Evolutionary conservation across 176 grass and related monocot genomes (phyloP), one percentile per base, ranked within the genome.

Genomic region (Oryza longistaminata): DNA sequence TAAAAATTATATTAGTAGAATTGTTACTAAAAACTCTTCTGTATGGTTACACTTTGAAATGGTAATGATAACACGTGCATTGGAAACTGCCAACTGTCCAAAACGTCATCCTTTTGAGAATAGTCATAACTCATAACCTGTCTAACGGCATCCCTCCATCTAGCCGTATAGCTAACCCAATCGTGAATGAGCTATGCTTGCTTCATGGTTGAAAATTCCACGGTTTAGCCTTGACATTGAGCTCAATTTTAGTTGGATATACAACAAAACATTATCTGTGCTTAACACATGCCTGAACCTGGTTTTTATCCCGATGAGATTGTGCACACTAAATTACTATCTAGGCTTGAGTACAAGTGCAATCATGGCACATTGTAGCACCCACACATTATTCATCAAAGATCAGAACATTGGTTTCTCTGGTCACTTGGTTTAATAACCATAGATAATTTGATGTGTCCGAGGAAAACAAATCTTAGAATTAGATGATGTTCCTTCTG

Each of bases 81-180:
- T 43, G 42, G 42, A 43, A 43, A 10, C 8, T 42, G 40, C 8
- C 8, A 0, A 42, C 9, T 10, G 42, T 42, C 40, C 40, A 43
- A 43, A 43, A 43, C 42, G 9, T 43, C 42, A 43, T 43, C 42
- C 42, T 43, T 43, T 43, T 11, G 42, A 43, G 42, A 43, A 43
- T 82, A 2, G 79, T 16, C 49, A 71, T 49, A 70, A 77, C 60
- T 78, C 35, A 6, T 40, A 40, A 43, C 1, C 39, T 40, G 7
- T 76, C 50, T 69, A 2, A 61, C 15, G 9, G 7, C 75, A 44
- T 87, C 5, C 43, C 22, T 70, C 69, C 65, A 82, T 73, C 34
- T 42, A 42, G 9, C 21, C 19, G 16, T 19, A 21, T 67, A 68
- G 29, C 31, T 34, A 44, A 68, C 7, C n/a, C 31, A 5, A 81